Percentiles rank a stretch among this genome's conserved stretches.
Evolutionary conservation across 306 rosid species (phyloP).

Genomic region (Astragalus membranaceus): DNA sequence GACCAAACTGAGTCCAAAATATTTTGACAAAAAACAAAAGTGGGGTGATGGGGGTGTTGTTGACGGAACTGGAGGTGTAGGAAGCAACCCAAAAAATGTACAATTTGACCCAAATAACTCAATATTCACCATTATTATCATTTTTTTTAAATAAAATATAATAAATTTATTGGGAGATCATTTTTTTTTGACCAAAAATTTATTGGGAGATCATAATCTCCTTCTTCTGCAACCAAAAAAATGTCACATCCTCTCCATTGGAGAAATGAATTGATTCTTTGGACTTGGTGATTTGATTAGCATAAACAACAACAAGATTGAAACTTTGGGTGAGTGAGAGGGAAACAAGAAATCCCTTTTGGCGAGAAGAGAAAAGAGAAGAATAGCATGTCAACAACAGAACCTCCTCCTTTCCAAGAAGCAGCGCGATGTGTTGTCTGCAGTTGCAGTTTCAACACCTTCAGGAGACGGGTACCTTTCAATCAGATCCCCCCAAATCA

Average conservation of each 20-base stretch:
- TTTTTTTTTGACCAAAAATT: too few species aligned
- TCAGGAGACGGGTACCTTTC: constrained; percentile 73
- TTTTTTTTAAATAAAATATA: too few species aligned
- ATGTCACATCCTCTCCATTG: neutral
- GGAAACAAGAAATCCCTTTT: constrained; percentile 7
- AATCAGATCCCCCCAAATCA: neutral
- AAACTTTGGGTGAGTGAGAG: neutral
- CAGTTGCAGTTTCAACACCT: constrained; percentile 92
- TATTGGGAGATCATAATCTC: neutral
- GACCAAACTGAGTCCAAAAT: too few species aligned
- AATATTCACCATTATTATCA: too few species aligned
- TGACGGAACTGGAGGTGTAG: too few species aligned
- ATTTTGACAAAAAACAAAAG: too few species aligned
- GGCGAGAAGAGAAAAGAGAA: neutral
- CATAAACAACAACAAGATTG: neutral
- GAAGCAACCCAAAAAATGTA: too few species aligned
- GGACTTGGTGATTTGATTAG: constrained; percentile 5
- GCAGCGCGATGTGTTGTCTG: constrained; percentile 90
- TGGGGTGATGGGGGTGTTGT: too few species aligned
- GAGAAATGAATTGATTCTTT: constrained; percentile 14
- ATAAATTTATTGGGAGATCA: too few species aligned
- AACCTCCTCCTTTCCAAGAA: constrained; percentile 86
- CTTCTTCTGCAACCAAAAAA: neutral
- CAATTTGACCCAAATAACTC: too few species aligned
- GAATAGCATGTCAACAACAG: constrained; percentile 42